A percentile compares a stretch with the other conserved stretches of the same genome.
phyloP scores from a whole-genome alignment of 1,139 yeast genomes.

The Saccharomyces hybrid region DNA sequence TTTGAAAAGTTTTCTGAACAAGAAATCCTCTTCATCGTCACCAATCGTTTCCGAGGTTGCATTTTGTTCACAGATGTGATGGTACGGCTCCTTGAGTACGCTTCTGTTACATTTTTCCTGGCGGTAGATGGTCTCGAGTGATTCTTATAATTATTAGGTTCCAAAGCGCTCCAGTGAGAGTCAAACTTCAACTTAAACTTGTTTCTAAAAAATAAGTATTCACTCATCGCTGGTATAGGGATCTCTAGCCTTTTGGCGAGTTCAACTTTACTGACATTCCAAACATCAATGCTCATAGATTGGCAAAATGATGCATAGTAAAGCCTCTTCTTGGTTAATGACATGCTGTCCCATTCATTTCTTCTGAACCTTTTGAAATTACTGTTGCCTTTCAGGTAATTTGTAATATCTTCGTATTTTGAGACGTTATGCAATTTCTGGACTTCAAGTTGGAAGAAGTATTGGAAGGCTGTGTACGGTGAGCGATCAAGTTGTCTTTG shows the following conservation, averaged over 20 bases:
- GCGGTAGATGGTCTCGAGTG: neutral
- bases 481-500: slow-evolving; percentile 11
- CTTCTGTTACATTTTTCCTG: neutral
- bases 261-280: slow-evolving; percentile 13
- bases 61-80: neutral
- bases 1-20: neutral
- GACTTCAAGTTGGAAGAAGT: slow-evolving; percentile 15
- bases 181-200: slow-evolving; percentile 17
- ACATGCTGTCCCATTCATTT: slow-evolving; percentile 21
- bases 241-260: slow-evolving; percentile 19
- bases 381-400: slow-evolving; percentile 10
- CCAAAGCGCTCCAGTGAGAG: slow-evolving; percentile 6
- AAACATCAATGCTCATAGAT: slow-evolving; percentile 11
- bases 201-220: slow-evolving; percentile 21
- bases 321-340: slow-evolving; percentile 16
- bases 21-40: neutral
- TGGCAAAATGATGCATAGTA: slow-evolving; percentile 21
- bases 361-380: slow-evolving; percentile 16
- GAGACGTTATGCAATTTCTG: slow-evolving; percentile 6
- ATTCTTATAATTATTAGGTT: neutral
- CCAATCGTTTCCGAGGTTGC: neutral
- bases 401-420: slow-evolving; percentile 3
- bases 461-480: slow-evolving; percentile 21
- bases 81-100: neutral
- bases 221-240: slow-evolving; percentile 20